Evolutionary conservation across 108 stramenopile species (phyloP), one percentile per base, ranked within the genome.

Genomic region (Nitzschia sp.): DNA sequence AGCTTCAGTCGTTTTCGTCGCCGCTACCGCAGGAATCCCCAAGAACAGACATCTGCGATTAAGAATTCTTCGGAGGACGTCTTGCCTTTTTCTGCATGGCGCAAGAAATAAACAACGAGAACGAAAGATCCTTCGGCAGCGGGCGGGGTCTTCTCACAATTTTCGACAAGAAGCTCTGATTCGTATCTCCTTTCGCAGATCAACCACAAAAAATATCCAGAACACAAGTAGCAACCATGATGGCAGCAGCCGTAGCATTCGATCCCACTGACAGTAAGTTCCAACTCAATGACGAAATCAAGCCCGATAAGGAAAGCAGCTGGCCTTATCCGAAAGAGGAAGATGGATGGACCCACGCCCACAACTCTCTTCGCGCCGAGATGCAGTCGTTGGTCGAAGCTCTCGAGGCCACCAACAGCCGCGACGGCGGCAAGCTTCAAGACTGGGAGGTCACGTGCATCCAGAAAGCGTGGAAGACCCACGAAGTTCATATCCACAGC

Each of bases 261-360:
- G 63, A 67, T 38, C 46, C 72, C 15, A 63, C 71, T 35, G 73
- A 73, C 48, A 53, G 21, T 23, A 65, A 60, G 38, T 78, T 68
- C 50, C 68, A 73, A 63, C 32, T 74, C 11, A 41, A 31, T 22
- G 45, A 57, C 13, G 52, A 75, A 0, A 74, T 75, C 53, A 53
- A 25, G 13, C 81, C 81, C 0, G 70, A 82, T 52, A 82, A 82
- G 65, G 69, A 59, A 47, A 23, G 22, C 31, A 46, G 32, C 13
- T 82, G 81, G 81, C 45, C 63, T 1, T 67, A 77, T 29, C 77
- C 81, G 0, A 38, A 34, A 0, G 66, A 78, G 36, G 58, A 75
- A 31, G 68, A 67, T 50, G 77, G 77, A 1, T 82, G 81, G 81
- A 52, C 73, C 21, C 73, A 68, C 48, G 68, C 73, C 8, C 81